A percentile compares a stretch with the other conserved stretches of the same genome.
Conservation (phyloP, 2,329 filamentous ascomycete genomes). For the Phaeoacremonium minimum region DNA sequence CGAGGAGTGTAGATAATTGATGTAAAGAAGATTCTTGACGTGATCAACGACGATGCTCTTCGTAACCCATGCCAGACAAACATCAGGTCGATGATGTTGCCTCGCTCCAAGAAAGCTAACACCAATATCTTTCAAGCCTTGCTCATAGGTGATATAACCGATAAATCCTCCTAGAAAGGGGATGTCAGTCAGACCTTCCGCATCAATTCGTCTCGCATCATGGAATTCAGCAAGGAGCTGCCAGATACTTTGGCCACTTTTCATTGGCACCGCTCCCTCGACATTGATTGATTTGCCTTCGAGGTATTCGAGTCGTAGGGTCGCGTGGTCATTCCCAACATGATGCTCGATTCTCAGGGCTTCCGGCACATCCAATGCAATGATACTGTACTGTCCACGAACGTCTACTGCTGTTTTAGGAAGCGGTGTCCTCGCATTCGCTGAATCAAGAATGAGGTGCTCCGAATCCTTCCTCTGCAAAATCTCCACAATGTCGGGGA, state of each 20-base stretch:
- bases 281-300: slow-evolving; percentile 11
- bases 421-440: slow-evolving; percentile 43
- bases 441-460: slow-evolving; percentile 55
- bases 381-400: slow-evolving; percentile 66
- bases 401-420: slow-evolving; percentile 36
- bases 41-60: slow-evolving; percentile 78
- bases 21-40: slow-evolving; percentile 50
- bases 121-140: slow-evolving; percentile 61
- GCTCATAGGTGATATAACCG: slow-evolving; percentile 81
- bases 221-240: slow-evolving; percentile 44
- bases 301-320: slow-evolving; percentile 13
- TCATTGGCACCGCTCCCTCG: slow-evolving; percentile 21
- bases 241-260: slow-evolving; percentile 35
- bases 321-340: slow-evolving; percentile 38
- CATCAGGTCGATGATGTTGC: slow-evolving; percentile 54
- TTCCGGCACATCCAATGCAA: slow-evolving; percentile 60
- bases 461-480: slow-evolving; percentile 34
- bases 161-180: slow-evolving; percentile 82
- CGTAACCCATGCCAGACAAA: slow-evolving; percentile 73
- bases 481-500: slow-evolving; percentile 51
- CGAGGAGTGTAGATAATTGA: slow-evolving; percentile 59
- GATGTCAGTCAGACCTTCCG: slow-evolving; percentile 19
- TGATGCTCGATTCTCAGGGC: slow-evolving; percentile 55
- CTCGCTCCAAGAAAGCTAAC: slow-evolving; percentile 30
- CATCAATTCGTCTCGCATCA: slow-evolving; percentile 17